Percentiles rank a stretch among this genome's conserved stretches.
These are phyloP conservation scores for Rhododendron griersonianum DNA, from an alignment of 148 eudicot species.

Conservation along the genomic window DNA sequence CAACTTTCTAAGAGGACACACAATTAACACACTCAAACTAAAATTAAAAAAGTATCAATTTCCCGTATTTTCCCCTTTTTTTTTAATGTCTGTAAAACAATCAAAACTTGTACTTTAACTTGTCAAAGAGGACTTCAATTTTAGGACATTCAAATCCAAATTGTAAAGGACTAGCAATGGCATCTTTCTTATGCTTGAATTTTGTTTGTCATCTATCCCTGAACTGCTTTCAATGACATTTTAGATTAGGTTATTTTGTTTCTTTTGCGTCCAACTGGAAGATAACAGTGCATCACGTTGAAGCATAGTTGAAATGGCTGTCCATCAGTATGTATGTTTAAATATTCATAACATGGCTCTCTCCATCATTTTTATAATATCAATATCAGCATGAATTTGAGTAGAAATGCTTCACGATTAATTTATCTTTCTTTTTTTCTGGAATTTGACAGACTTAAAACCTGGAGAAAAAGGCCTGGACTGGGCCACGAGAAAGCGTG, in stretches of 20 bases:
- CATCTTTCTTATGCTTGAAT: background rate
- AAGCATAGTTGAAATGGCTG: background rate
- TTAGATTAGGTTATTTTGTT: background rate
- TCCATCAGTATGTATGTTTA: background rate
- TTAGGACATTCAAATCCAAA: background rate
- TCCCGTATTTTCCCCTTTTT: background rate
- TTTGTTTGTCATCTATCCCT: background rate
- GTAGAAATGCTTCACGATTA: background rate
- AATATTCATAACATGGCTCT: background rate
- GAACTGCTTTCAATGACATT: background rate
- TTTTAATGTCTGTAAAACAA: background rate
- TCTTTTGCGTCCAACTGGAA: background rate
- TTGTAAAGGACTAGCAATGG: background rate
- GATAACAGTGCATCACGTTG: background rate
- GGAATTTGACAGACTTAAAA: constrained; percentile 46
- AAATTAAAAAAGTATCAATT: background rate
- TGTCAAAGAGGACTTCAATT: background rate
- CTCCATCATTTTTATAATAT: background rate
- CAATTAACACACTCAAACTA: background rate
- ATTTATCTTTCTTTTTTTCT: constrained; percentile 2
- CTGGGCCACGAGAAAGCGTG: constrained; percentile 68
- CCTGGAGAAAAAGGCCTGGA: constrained; percentile 87
- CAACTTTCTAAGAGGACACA: background rate
- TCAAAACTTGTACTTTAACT: background rate
- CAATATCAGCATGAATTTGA: background rate